Evolutionary conservation across 257 asterid genomes (phyloP), one percentile per base, ranked within the genome.

Genomic region (Jacaranda copaia): DNA sequence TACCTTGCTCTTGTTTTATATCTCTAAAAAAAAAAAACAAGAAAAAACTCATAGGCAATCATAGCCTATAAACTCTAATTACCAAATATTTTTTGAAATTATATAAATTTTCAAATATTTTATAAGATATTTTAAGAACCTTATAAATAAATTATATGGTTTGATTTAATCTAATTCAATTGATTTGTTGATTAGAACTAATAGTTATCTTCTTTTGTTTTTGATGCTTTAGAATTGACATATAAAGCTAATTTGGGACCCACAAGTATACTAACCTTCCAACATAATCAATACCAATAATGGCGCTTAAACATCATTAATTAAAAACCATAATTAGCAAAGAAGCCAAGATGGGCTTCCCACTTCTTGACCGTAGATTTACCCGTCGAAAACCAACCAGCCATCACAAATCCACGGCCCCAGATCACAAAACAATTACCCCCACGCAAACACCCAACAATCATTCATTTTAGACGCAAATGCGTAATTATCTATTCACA

Each of bases 321-420:
- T 69, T 32, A 80, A 73, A 80, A 73, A 80, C 68, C 68, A 70
- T 32, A 13, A 71, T 75, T 64, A 76, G 64, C 61, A 25, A 55
- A 55, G 46, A 42, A 3, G 6, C 75, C 45, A 35, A 79, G 57
- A 51, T 7, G 39, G 55, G 4, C 25, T 62, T 66, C 66, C 13
- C 62, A 5, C 61, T 43, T 68, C 5, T 3, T 56, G 52, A 69
- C 83, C 83, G 76, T 79, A 8, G 79, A 79, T 79, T 49, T n/a
- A 18, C 16, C 51, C 57, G 71, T 73, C 79, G 19, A 79, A 25
- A 79, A 38, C 4, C 7, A 68, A 52, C 14, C 52, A 43, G 69
- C 25, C 78, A 62, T 2, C 81, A 10, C 60, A 63, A 63, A 62
- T 16, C 66, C 32, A 81, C 79, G 85, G 85, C 40, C 14, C 14